Evolutionary conservation across 495 filamentous ascomycete species (phyloP), one percentile per base, ranked within the genome.

Genomic region (Clohesyomyces aquaticus): DNA sequence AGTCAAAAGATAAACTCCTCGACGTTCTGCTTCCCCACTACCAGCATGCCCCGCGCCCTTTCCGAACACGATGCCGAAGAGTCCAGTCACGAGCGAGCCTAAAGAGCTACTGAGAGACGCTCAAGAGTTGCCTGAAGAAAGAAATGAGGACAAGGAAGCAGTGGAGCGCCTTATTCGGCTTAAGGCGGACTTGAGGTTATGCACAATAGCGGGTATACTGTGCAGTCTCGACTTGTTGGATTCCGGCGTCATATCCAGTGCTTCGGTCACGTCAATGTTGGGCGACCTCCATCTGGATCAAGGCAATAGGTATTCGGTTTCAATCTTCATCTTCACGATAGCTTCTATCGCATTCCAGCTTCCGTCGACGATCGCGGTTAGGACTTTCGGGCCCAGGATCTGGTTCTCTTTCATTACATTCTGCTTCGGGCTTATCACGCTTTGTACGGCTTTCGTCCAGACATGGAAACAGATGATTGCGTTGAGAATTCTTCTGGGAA

Each of bases 241-340:
- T 75, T 85, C 81, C 43, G 87, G 86, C n/a, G 86, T 93, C 55
- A 83, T 92, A n/a, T 88, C 86, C 4, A 87, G 83, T 12, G 89
- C 89, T 0, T 87, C 88, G 8, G 87, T 91, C 35, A 91, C 88
- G 0, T 87, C 81, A n/a, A 88, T 91, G 85, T 77, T 86, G 26
- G 52, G 72, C 2, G 88, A 91, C 71, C 77, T 91, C 29, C 80
- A 81, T 10, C 78, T 91, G 28, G 79, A 83, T 29, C 62, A 73
- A 35, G 87, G 86, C 11, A 84, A 84, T 19, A 80, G 85, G 19
- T 89, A 88, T 73, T 88, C 84, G 9, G 82, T 91, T 16, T 80
- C 86, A 25, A 91, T 93, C 54, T 88, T 93, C 74, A 89, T 91
- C 71, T 91, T 90, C 76, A 91, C 89, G 26, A 80, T 91, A 59